Conservation (phyloP, 495 filamentous ascomycete species). For the Hapsidospora chrysogenum region DNA sequence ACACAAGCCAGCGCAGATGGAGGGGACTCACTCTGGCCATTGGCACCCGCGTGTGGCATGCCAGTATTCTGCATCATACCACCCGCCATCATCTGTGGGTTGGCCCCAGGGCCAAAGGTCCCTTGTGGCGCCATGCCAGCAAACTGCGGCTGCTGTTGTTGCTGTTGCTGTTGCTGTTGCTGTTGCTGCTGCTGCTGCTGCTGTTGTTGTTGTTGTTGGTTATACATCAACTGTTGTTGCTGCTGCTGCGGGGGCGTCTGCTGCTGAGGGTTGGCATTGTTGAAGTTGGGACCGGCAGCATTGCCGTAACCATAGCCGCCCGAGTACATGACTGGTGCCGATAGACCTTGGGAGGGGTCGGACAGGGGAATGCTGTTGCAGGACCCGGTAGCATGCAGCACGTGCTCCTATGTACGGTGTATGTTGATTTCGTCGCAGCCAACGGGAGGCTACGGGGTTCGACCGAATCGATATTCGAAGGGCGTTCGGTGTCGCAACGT, state of each 20-base stretch:
- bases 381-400: slow-evolving; percentile 5
- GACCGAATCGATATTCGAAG: too few relatives aligned
- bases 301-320: slow-evolving; percentile 31
- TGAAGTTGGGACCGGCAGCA: slow-evolving; percentile 27
- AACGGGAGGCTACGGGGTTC: too few relatives aligned
- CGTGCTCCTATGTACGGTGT: slow-evolving; percentile 7
- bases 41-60: slow-evolving; percentile 33
- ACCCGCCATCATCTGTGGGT: slow-evolving; percentile 29
- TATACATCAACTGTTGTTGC: slow-evolving; percentile 30
- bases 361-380: slow-evolving; percentile 1
- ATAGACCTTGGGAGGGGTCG: background rate
- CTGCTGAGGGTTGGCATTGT: slow-evolving; percentile 29
- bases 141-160: slow-evolving; percentile 14
- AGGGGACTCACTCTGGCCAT: slow-evolving; percentile 30
- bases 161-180: slow-evolving; percentile 10
- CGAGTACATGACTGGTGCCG: slow-evolving; percentile 29
- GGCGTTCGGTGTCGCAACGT: too few relatives aligned
- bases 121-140: slow-evolving; percentile 26
- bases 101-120: slow-evolving; percentile 23
- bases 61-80: slow-evolving; percentile 36
- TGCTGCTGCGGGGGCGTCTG: slow-evolving; percentile 29
- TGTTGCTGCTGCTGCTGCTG: slow-evolving; percentile 9
- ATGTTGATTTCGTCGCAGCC: too few relatives aligned
- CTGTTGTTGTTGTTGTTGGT: slow-evolving; percentile 14
- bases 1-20: slow-evolving; percentile 2